Conservation (phyloP, 441 rosid genomes). For the Gossypium aridum region DNA sequence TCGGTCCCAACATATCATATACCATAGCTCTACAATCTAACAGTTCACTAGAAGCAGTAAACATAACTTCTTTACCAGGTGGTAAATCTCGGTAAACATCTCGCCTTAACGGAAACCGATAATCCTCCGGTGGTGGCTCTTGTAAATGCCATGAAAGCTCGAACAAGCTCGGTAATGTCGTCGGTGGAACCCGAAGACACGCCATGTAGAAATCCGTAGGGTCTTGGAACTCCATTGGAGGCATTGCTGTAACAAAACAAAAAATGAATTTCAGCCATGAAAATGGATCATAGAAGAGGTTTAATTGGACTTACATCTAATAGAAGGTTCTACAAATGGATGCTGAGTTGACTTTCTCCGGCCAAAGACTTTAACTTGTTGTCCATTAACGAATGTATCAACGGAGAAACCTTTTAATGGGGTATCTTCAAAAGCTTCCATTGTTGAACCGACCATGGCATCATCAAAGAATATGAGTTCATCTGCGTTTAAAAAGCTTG, state of each 20-base stretch:
- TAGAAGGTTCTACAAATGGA: conserved; percentile 46
- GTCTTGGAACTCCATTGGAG: conserved; percentile 74
- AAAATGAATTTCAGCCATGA: not conserved
- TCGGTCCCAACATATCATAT: conserved; percentile 54
- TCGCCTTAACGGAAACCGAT: conserved; percentile 66
- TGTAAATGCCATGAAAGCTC: conserved; percentile 82
- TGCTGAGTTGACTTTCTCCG: conserved; percentile 55
- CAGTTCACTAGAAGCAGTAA: conserved; percentile 50
- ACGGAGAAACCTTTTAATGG: conserved; percentile 77
- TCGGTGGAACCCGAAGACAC: conserved; percentile 56
- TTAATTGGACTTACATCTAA: conserved; percentile 41
- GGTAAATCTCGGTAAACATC: conserved; percentile 83
- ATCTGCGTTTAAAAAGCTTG: conserved; percentile 80
- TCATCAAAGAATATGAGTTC: conserved; percentile 81
- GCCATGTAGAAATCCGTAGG: conserved; percentile 73
- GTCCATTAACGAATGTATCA: conserved; percentile 75
- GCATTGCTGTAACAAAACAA: conserved; percentile 32
- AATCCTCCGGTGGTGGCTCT: conserved; percentile 82
- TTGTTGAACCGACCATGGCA: conserved; percentile 68
- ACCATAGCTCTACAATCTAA: conserved; percentile 66
- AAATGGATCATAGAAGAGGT: not conserved
- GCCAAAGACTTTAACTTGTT: conserved; percentile 85
- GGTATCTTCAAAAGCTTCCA: conserved; percentile 86
- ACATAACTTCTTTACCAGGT: conserved; percentile 73
- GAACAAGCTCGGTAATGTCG: conserved; percentile 53